phyloP scores from a whole-genome alignment of 1,139 yeast species.

The Yamadazyma triangularis region DNA sequence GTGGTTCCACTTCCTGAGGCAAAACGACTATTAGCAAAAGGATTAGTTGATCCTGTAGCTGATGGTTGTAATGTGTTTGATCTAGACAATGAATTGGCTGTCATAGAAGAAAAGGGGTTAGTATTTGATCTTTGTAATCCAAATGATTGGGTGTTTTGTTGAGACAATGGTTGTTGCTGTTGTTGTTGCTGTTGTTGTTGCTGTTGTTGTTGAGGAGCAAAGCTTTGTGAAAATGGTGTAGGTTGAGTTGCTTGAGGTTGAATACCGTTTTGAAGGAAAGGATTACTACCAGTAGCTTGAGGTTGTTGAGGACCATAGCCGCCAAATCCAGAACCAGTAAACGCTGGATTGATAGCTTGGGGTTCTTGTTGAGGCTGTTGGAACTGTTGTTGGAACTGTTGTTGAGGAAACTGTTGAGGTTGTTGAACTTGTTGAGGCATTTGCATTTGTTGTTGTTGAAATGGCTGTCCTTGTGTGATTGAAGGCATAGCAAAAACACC shows the following conservation, averaged over 20 bases:
- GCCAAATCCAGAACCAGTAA: conserved; percentile 59
- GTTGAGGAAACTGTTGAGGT: conserved; percentile 5
- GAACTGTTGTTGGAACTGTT: conserved; percentile 7
- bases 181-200: conserved; percentile 8
- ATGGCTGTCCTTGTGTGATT: conserved; percentile 11
- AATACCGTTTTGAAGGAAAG: conserved; percentile 17
- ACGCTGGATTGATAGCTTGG: conserved; percentile 20
- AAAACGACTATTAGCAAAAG: conserved; percentile 43
- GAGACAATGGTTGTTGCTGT: conserved; percentile 9
- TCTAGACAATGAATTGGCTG: background rate
- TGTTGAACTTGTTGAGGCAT: conserved; percentile 9
- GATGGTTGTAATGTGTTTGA: conserved; percentile 2
- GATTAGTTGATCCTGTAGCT: conserved; percentile 33
- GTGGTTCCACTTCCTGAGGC: conserved; percentile 31
- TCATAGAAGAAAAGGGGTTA: conserved; percentile 36
- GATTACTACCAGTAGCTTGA: conserved; percentile 22
- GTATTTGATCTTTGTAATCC: conserved; percentile 28
- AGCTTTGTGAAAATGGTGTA: too few relatives aligned
- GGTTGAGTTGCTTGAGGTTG: background rate
- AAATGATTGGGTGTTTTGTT: conserved; percentile 14
- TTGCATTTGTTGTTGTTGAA: conserved; percentile 9
- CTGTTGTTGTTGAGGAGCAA: too few relatives aligned
- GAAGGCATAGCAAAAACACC: conserved; percentile 9
- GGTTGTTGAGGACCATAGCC: conserved; percentile 36
- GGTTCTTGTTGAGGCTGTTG: conserved; percentile 5